These are phyloP conservation scores for Penicillium sp. DNA, from an alignment of 2,329 filamentous ascomycete genomes.

Conservation along the genomic window DNA sequence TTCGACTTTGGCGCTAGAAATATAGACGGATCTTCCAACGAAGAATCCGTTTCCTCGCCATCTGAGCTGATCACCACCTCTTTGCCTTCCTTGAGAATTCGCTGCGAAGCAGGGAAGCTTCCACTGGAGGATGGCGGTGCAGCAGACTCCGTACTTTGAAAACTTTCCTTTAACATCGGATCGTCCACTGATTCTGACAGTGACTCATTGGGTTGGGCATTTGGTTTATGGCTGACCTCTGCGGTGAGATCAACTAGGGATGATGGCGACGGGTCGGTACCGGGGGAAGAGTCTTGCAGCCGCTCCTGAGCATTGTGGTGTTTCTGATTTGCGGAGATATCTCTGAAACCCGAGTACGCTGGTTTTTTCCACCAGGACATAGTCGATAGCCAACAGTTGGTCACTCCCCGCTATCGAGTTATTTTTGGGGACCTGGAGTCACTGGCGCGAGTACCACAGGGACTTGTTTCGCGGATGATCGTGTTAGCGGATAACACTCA, in stretches of 20 bases:
- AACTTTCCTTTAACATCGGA: constrained; percentile 12
- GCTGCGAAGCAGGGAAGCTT: constrained; percentile 39
- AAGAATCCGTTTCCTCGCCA: constrained; percentile 60
- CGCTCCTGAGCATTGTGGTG: not conserved
- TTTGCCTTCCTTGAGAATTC: constrained; percentile 52
- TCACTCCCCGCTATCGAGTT: too few species aligned
- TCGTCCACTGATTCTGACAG: constrained; percentile 8
- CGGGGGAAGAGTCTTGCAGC: constrained; percentile 12
- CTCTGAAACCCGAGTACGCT: too few species aligned
- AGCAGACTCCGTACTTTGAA: constrained; percentile 15
- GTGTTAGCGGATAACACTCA: too few species aligned
- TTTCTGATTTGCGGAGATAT: not conserved
- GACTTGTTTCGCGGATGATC: too few species aligned
- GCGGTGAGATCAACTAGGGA: constrained; percentile 26
- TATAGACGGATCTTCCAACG: constrained; percentile 47
- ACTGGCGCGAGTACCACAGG: too few species aligned
- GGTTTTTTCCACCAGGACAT: too few species aligned
- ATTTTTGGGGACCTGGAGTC: too few species aligned
- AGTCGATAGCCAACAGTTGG: too few species aligned
- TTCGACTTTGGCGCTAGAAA: constrained; percentile 30
- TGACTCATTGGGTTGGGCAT: constrained; percentile 15
- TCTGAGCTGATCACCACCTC: constrained; percentile 61
- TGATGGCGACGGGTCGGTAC: constrained; percentile 21
- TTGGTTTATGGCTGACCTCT: constrained; percentile 5
- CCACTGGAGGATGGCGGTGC: constrained; percentile 16